Base-by-base conservation (phyloP, 2,329 filamentous ascomycete species). In the Fusarium sp. region DNA sequence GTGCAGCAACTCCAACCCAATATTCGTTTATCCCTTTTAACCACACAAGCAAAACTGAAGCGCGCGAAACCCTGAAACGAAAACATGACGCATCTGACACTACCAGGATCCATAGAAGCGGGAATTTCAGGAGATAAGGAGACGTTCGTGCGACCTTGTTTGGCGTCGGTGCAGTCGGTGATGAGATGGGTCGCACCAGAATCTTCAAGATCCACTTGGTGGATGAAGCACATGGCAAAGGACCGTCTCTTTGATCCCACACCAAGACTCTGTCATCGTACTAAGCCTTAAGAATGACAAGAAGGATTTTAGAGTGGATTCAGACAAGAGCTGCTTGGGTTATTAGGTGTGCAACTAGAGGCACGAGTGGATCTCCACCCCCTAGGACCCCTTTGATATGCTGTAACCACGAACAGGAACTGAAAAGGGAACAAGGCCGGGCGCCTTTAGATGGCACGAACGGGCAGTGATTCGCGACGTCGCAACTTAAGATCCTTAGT, bases 401-500 rank as follows among this genome's bases (percentile, higher is more conserved):
- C 36, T 18, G 20, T 33, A 15, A 36, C 30, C 26, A 13, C 65
- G 61, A 13, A 41, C 6, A 12, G n/a, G 23, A 33, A 40, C 33
- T 28, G 18, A 6, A 31, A 18, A 40, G 33, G 44, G 8, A 40
- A 61, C 30, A 34, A 9, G 10, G 15, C 28, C 20, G 5, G 4
- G 23, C 23, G 4, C 7, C 18, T 52, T 50, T 76, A 79, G 33
- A 79, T 75, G 57, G 74, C 75, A 9, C 77, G 73, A 28, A 79
- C 77, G 8, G 77, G 77, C 5, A 76, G 65, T 20, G 77, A 76
- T 23, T 77, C 70, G 37, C 72, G 73, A 37, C 71, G 69, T 10
- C 68, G 63, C 26, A 70, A 38, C 62, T 73, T 72, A 49, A 65
- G 58, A 37, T 75, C 71, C 61, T 73, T 76, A 16, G 76, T 78